These are phyloP conservation scores for Aureobasidium lini DNA, from an alignment of 2,329 filamentous ascomycete species.

Conservation along the genomic window DNA sequence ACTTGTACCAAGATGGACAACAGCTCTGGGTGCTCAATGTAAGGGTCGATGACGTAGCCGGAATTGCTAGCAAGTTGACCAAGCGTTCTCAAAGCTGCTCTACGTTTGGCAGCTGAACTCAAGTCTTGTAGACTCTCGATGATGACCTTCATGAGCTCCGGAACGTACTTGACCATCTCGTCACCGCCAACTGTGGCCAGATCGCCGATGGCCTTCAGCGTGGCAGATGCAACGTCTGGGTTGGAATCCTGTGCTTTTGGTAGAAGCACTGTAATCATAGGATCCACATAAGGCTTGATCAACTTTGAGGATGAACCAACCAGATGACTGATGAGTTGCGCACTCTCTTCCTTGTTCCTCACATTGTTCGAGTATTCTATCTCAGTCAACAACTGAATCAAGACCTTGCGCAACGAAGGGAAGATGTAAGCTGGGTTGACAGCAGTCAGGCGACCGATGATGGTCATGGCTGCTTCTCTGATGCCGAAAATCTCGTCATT, in stretches of 20 bases:
- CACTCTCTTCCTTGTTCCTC: constrained; percentile 92
- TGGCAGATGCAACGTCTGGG: constrained; percentile 83
- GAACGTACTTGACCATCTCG: constrained; percentile 87
- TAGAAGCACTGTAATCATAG: constrained; percentile 89
- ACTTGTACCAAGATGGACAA: constrained; percentile 90
- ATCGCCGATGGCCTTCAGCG: constrained; percentile 91
- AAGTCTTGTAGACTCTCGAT: constrained; percentile 91
- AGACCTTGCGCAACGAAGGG: constrained; percentile 84
- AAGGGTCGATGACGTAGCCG: constrained; percentile 95
- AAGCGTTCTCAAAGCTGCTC: constrained; percentile 82
- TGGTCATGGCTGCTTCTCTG: constrained; percentile 87
- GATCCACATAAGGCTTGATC: constrained; percentile 93
- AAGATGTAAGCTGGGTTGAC: constrained; percentile 97
- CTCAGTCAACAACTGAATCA: constrained; percentile 93
- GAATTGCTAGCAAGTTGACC: constrained; percentile 92
- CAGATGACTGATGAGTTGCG: constrained; percentile 82
- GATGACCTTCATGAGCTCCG: constrained; percentile 88
- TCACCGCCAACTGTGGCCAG: constrained; percentile 88
- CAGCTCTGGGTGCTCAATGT: constrained; percentile 88
- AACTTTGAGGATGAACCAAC: constrained; percentile 88
- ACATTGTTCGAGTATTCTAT: constrained; percentile 93
- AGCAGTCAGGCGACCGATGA: constrained; percentile 84
- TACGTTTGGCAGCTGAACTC: constrained; percentile 80
- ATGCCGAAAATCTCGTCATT: constrained; percentile 94
- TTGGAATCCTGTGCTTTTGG: constrained; percentile 84